Percentiles rank a stretch among this genome's conserved stretches.
These are phyloP conservation scores for Wallacemonas sp. DNA, from an alignment of 208 protist genomes.

Conservation along the genomic window DNA sequence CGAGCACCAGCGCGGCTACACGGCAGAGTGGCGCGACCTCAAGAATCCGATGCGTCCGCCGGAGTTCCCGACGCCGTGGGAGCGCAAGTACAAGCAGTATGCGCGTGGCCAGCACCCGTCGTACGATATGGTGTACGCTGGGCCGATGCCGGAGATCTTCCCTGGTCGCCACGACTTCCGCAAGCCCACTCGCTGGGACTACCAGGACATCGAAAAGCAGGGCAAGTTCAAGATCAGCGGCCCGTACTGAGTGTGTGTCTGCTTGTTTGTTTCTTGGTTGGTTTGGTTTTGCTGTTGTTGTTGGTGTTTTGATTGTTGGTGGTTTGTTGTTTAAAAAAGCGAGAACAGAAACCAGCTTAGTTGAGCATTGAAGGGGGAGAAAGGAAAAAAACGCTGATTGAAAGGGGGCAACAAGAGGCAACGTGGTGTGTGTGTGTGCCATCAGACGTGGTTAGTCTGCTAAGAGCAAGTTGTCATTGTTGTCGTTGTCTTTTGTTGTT, in stretches of 20 bases:
- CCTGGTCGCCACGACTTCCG: slow-evolving; percentile 83
- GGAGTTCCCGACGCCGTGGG: slow-evolving; percentile 87
- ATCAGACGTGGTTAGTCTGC: too few relatives aligned
- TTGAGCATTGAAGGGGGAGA: too few relatives aligned
- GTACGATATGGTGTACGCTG: slow-evolving; percentile 92
- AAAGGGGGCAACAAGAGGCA: too few relatives aligned
- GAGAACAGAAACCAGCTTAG: too few relatives aligned
- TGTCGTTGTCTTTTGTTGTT: too few relatives aligned
- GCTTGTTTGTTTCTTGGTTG: background rate
- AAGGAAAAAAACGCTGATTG: too few relatives aligned
- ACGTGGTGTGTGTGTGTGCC: too few relatives aligned
- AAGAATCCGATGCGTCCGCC: slow-evolving; percentile 87
- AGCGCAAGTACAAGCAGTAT: slow-evolving; percentile 91
- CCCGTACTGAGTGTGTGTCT: slow-evolving; percentile 53
- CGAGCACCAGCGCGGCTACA: slow-evolving; percentile 87
- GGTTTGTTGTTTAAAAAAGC: too few relatives aligned
- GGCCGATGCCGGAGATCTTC: slow-evolving; percentile 92
- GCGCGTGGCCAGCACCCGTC: slow-evolving; percentile 88
- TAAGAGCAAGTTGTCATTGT: too few relatives aligned
- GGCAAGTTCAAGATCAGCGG: slow-evolving; percentile 86
- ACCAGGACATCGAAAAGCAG: slow-evolving; percentile 89
- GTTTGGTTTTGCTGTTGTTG: background rate
- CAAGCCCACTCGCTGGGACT: slow-evolving; percentile 91
- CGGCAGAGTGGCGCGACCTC: slow-evolving; percentile 87
- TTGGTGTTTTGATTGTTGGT: background rate